These are phyloP conservation scores for Suhomyces tanzawaensis DNA, from an alignment of 805 yeast genomes.

Conservation along the genomic window DNA sequence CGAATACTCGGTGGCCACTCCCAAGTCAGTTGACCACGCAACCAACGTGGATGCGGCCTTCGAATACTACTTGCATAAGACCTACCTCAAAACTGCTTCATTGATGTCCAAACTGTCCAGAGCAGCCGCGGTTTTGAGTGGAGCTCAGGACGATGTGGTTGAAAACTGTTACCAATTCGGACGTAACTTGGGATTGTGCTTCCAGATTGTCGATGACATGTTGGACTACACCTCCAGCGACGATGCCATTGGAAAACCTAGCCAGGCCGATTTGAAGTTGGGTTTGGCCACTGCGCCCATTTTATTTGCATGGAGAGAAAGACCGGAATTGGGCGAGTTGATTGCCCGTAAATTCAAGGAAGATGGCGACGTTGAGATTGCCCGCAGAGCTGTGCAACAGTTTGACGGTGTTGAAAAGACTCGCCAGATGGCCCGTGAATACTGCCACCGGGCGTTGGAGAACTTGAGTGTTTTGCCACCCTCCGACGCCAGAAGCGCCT, in stretches of 20 bases:
- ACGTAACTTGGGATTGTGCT: slow-evolving; percentile 87
- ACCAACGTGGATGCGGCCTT: slow-evolving; percentile 83
- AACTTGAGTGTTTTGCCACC: slow-evolving; percentile 78
- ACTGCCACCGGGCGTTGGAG: slow-evolving; percentile 70
- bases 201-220: slow-evolving; percentile 95
- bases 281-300: slow-evolving; percentile 98
- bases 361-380: slow-evolving; percentile 82
- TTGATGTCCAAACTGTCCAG: slow-evolving; percentile 91
- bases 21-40: slow-evolving; percentile 50
- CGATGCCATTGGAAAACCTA: slow-evolving; percentile 85
- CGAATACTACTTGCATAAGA: slow-evolving; percentile 91
- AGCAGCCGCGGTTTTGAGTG: slow-evolving; percentile 89
- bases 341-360: slow-evolving; percentile 78
- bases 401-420: slow-evolving; percentile 78
- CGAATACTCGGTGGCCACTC: slow-evolving; percentile 50
- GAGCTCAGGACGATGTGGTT: slow-evolving; percentile 70
- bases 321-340: slow-evolving; percentile 79
- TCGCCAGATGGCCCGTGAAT: slow-evolving; percentile 68
- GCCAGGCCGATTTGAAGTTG: slow-evolving; percentile 89
- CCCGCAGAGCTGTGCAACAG: slow-evolving; percentile 67
- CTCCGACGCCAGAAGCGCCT: slow-evolving; percentile 84
- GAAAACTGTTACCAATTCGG: slow-evolving; percentile 91
- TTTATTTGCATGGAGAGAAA: slow-evolving; percentile 87
- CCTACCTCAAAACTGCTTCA: slow-evolving; percentile 92
- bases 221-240: slow-evolving; percentile 91